Evolutionary conservation across 495 filamentous ascomycete genomes (phyloP), one percentile per base, ranked within the genome.

Genomic region (Talaromyces liani): DNA sequence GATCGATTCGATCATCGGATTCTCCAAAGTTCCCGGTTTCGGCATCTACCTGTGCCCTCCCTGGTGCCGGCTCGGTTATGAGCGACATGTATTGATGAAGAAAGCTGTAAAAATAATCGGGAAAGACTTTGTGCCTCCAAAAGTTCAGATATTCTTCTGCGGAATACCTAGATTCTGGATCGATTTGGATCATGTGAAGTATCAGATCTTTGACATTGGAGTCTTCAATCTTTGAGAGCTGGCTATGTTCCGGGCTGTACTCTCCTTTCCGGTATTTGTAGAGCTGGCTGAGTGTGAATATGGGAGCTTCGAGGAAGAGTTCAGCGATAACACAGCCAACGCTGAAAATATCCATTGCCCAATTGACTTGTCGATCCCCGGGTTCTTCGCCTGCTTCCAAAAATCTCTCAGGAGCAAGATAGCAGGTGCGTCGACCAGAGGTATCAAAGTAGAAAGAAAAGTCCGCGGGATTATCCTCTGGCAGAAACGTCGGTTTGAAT

Each of bases 311-410:
- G n/a, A 97, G 83, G 66, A 98, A 98, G 3, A 99, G 80, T 72
- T 99, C 95, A 4, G 95, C 95, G 68, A 99, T 96, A 22, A 98
- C 95, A 70, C 95, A 99, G 9, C 94, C 94, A 39, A 87, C 89
- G 75, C 94, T 97, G 77, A 99, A 99, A 29, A 99, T 89, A 71
- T 99, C 95, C 95, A 99, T 99, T 41, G 92, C 92, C 92, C 94
- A 97, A 45, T 88, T 91, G 51, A 92, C 79, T 34, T 78, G 69
- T 63, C 83, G 82, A 24, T 83, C 84, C 20, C 88, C 86, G 7
- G 82, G 79, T 57, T 86, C 82, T 67, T 90, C 84, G 2, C 86
- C 88, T 2, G 87, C 80, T 5, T 83, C 81, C 16, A 95, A 71
- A 66, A 99, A 99, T 27, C 95, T 82, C 73, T 99, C 95, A 9